A percentile compares a stretch with the other conserved stretches of the same genome.
Conservation (phyloP, 2,329 filamentous ascomycete species). For the Aureobasidium sp. region DNA sequence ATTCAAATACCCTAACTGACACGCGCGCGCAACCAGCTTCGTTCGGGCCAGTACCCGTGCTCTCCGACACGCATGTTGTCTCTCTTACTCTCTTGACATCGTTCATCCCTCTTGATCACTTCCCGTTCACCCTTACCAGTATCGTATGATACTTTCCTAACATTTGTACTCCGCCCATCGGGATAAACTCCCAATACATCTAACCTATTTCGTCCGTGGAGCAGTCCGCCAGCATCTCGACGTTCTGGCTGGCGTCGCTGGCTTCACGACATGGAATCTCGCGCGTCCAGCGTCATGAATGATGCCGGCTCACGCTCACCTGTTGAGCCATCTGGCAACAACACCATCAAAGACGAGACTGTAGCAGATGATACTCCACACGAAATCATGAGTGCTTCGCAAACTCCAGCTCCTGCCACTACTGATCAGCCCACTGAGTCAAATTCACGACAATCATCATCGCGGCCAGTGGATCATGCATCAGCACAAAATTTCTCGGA, state of each 20-base stretch:
- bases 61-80: conserved; percentile 12
- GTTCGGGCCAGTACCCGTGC: conserved; percentile 8
- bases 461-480: neutral
- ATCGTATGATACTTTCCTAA: neutral
- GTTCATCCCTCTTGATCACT: neutral
- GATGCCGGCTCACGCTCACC: conserved; percentile 4
- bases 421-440: neutral
- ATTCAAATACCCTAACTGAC: conserved; percentile 7
- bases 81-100: neutral
- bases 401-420: conserved; percentile 1
- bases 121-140: neutral
- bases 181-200: neutral
- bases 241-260: conserved; percentile 5
- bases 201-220: neutral
- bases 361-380: neutral
- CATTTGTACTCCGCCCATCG: neutral
- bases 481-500: conserved; percentile 15
- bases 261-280: conserved; percentile 2
- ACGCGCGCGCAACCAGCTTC: conserved; percentile 6
- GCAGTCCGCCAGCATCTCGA: neutral
- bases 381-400: conserved; percentile 8
- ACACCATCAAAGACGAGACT: neutral
- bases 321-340: neutral
- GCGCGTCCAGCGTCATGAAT: conserved; percentile 7
- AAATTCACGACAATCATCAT: conserved; percentile 9